Evolutionary conservation across 345 rosid genomes (phyloP).

Genomic region (Linum usitatissimum): DNA sequence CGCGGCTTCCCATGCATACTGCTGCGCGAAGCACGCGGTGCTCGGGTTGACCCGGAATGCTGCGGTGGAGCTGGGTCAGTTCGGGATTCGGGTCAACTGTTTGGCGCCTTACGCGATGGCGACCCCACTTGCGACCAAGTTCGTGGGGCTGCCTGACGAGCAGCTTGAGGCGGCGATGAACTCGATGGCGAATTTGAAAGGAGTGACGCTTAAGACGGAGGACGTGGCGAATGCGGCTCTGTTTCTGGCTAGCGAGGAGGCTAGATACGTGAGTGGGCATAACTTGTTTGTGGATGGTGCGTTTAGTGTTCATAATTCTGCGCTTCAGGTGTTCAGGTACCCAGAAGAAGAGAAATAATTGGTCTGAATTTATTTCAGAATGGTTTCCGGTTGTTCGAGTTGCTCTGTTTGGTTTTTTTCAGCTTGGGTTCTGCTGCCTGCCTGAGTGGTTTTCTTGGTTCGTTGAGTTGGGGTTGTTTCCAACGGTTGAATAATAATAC

Average conservation of each 20-base stretch:
- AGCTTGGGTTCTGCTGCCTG: too few relatives aligned
- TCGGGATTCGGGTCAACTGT: constrained; percentile 42
- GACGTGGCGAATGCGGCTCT: constrained; percentile 44
- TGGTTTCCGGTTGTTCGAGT: too few relatives aligned
- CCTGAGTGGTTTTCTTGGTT: too few relatives aligned
- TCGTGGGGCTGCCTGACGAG: constrained; percentile 20
- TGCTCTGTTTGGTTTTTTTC: too few relatives aligned
- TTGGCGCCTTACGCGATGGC: constrained; percentile 32
- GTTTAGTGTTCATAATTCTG: constrained; percentile 29
- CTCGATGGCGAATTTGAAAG: constrained; percentile 23
- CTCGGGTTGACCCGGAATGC: constrained; percentile 39
- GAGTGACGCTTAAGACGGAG: constrained; percentile 30
- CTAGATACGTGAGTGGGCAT: constrained; percentile 38
- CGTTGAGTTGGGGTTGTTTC: too few relatives aligned
- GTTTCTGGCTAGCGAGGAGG: constrained; percentile 44
- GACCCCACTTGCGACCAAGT: constrained; percentile 31
- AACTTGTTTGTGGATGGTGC: constrained; percentile 43
- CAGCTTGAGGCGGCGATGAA: constrained; percentile 21
- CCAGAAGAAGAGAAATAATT: constrained; percentile 4
- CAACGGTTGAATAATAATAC: too few relatives aligned
- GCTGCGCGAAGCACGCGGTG: constrained; percentile 39
- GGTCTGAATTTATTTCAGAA: too few relatives aligned
- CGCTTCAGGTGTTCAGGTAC: constrained; percentile 23
- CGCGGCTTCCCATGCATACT: constrained; percentile 30
- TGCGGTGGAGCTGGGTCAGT: constrained; percentile 39